Percentiles rank a stretch among this genome's conserved stretches.
phyloP scores from a whole-genome alignment of 2,329 filamentous ascomycete genomes.

The Paecilomyces sp. region DNA sequence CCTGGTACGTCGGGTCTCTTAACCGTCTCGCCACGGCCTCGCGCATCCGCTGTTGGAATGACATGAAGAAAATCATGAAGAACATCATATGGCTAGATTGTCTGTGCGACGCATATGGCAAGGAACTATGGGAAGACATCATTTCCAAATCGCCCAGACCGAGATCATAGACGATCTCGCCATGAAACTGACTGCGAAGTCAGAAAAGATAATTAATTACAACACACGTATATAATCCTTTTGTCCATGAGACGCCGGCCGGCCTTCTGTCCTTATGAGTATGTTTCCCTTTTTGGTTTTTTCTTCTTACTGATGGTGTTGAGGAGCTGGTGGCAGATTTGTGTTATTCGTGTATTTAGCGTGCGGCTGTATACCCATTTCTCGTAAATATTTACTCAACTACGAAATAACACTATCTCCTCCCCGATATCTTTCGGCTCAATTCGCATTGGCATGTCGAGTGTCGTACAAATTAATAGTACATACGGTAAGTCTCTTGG shows the following conservation, averaged over 20 bases:
- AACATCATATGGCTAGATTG: conserved; percentile 14
- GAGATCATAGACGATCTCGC: neutral
- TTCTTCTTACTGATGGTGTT: neutral
- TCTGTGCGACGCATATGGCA: conserved; percentile 15
- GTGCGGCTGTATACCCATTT: neutral
- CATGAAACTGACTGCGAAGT: neutral
- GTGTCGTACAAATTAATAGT: too few species aligned
- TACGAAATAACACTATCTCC: too few species aligned
- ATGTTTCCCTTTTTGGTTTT: neutral
- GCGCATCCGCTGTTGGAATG: conserved; percentile 11
- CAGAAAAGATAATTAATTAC: neutral
- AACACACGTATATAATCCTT: neutral
- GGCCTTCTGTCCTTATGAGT: neutral
- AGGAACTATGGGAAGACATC: conserved; percentile 10
- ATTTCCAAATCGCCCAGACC: neutral
- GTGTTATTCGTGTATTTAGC: neutral
- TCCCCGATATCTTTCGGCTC: too few species aligned
- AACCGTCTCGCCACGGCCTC: conserved; percentile 8
- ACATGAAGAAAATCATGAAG: conserved; percentile 10
- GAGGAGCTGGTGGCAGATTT: neutral
- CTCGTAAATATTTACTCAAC: neutral
- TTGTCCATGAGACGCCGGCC: neutral
- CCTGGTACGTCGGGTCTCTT: conserved; percentile 11
- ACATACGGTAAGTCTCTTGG: too few species aligned
- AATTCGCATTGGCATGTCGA: too few species aligned